phyloP scores from a whole-genome alignment of 176 grass and related monocot genomes.

The Calamus simplicifolius region DNA sequence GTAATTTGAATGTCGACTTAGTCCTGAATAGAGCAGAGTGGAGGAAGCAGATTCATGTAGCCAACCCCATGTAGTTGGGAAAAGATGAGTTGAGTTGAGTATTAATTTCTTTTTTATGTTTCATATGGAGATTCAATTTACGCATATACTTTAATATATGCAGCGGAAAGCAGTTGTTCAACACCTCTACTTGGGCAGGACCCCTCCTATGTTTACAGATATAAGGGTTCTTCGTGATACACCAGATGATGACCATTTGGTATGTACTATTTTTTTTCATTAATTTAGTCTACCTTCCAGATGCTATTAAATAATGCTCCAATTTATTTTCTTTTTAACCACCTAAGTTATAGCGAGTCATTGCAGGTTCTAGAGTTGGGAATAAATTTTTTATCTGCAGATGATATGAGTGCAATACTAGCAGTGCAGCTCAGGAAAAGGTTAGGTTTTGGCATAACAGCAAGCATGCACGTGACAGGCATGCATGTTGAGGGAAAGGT shows the following conservation, averaged over 20 bases:
- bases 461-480: slow-evolving; percentile 92
- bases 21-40: too few relatives aligned
- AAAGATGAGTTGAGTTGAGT: too few relatives aligned
- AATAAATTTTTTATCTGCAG: slow-evolving; percentile 85
- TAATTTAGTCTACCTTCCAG: too few relatives aligned
- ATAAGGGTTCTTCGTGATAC: slow-evolving; percentile 79
- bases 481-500: slow-evolving; percentile 99
- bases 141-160: slow-evolving; percentile 2
- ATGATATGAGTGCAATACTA: slow-evolving; percentile 91
- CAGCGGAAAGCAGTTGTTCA: slow-evolving; percentile 81
- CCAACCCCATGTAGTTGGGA: too few relatives aligned
- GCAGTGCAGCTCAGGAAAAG: slow-evolving; percentile 68
- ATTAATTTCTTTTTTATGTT: slow-evolving; percentile 2
- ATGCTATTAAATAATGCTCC: too few relatives aligned
- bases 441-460: slow-evolving; percentile 69
- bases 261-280: slow-evolving; percentile 11
- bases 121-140: too few relatives aligned
- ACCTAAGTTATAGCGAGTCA: neutral
- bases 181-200: slow-evolving; percentile 94
- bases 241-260: slow-evolving; percentile 92
- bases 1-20: too few relatives aligned
- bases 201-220: slow-evolving; percentile 67
- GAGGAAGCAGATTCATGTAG: too few relatives aligned
- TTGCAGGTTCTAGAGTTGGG: slow-evolving; percentile 85
- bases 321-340: too few relatives aligned